phyloP scores from a whole-genome alignment of 2,329 filamentous ascomycete species.

The Curvularia hawaiiensis region DNA sequence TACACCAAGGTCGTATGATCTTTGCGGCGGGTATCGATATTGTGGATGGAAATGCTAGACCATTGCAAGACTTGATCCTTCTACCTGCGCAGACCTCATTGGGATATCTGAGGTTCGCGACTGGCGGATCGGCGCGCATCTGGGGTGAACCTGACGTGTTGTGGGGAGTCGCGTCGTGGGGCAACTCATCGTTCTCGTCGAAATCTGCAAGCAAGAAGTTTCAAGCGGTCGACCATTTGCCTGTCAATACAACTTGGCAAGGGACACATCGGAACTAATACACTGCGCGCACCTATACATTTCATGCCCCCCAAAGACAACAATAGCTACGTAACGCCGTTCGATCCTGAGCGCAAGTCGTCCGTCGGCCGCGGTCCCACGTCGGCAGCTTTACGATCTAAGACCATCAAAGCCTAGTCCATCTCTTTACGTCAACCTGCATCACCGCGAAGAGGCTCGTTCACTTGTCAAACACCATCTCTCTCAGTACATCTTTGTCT shows the following conservation, averaged over 20 bases:
- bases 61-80: neutral
- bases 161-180: slow-evolving; percentile 21
- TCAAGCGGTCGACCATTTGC: neutral
- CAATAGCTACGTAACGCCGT: slow-evolving; percentile 1
- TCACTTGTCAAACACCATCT: slow-evolving; percentile 8
- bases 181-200: slow-evolving; percentile 8
- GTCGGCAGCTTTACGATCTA: slow-evolving; percentile 2
- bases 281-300: neutral
- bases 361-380: neutral
- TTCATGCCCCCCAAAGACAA: slow-evolving; percentile 6
- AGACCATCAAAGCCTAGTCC: neutral
- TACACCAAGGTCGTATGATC: neutral
- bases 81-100: neutral
- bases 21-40: neutral
- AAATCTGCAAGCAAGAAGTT: neutral
- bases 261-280: neutral
- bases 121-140: neutral
- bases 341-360: neutral
- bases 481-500: slow-evolving; percentile 3
- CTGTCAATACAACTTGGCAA: neutral
- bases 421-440: slow-evolving; percentile 28
- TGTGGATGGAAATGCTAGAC: neutral
- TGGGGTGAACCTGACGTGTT: slow-evolving; percentile 1
- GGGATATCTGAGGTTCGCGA: neutral
- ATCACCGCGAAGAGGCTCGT: slow-evolving; percentile 17